These are phyloP conservation scores for Glycine latifolia DNA, from an alignment of 306 rosid genomes.

Conservation along the genomic window DNA sequence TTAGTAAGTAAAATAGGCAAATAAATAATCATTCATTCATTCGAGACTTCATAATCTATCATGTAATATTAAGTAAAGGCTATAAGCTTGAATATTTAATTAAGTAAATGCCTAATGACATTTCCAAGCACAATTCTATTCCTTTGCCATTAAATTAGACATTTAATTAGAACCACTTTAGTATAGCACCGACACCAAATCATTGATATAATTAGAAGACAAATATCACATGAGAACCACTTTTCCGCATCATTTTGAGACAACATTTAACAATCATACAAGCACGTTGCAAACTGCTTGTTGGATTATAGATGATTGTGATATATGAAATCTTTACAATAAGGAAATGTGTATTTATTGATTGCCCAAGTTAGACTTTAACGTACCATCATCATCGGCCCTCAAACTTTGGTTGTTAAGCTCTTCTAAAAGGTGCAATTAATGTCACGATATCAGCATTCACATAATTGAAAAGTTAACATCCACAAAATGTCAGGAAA, in stretches of 20 bases:
- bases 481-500: neutral
- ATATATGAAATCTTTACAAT: neutral
- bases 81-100: neutral
- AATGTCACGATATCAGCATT: neutral
- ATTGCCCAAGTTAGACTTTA: neutral
- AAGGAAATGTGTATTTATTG: neutral
- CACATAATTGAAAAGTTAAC: neutral
- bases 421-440: slow-evolving; percentile 1
- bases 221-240: neutral
- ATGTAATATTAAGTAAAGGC: too few species aligned
- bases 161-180: neutral
- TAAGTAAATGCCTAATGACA: neutral
- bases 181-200: neutral
- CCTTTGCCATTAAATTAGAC: neutral
- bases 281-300: neutral
- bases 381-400: neutral
- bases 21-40: too few species aligned
- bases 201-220: neutral
- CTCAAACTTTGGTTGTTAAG: neutral
- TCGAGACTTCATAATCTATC: too few species aligned
- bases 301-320: neutral
- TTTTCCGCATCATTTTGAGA: neutral
- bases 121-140: neutral
- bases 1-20: too few species aligned
- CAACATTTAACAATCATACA: neutral